Conservation (phyloP, 176 grass and related monocot genomes). For the Secale cereale region DNA sequence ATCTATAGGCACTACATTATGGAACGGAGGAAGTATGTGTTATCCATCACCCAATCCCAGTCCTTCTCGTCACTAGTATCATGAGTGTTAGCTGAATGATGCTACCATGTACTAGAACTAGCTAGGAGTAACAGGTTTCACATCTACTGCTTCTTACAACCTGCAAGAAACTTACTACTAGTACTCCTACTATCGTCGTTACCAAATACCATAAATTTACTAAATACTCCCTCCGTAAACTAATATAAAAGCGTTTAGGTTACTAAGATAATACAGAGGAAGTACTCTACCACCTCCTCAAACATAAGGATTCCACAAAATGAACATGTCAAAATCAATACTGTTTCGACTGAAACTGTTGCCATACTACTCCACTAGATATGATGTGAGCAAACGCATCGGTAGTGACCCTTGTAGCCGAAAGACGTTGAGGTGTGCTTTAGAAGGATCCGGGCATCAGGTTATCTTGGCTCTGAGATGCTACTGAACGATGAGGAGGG, state of each 20-base stretch:
- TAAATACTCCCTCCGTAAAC: background rate
- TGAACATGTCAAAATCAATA: background rate
- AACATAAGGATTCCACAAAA: conserved; percentile 15
- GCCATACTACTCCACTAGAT: background rate
- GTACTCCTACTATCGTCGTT: background rate
- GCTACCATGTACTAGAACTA: background rate
- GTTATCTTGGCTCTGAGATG: conserved; percentile 1
- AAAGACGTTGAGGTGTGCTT: background rate
- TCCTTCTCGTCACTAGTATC: background rate
- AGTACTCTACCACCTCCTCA: too few relatives aligned
- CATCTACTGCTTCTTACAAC: background rate
- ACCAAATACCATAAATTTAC: background rate
- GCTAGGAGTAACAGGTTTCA: background rate
- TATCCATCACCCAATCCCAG: background rate
- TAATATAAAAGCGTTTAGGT: too few relatives aligned
- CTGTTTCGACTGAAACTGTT: background rate
- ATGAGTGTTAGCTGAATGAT: background rate
- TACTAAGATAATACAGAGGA: too few relatives aligned
- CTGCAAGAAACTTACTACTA: background rate
- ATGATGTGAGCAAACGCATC: background rate
- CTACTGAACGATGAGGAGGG: conserved; percentile 2
- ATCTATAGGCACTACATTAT: too few relatives aligned
- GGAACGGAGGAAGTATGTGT: too few relatives aligned
- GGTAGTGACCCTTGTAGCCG: background rate
- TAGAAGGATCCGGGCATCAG: background rate